Evolutionary conservation across 148 eudicot genomes (phyloP), one percentile per base, ranked within the genome.

Genomic region (Fagopyrum esculentum): DNA sequence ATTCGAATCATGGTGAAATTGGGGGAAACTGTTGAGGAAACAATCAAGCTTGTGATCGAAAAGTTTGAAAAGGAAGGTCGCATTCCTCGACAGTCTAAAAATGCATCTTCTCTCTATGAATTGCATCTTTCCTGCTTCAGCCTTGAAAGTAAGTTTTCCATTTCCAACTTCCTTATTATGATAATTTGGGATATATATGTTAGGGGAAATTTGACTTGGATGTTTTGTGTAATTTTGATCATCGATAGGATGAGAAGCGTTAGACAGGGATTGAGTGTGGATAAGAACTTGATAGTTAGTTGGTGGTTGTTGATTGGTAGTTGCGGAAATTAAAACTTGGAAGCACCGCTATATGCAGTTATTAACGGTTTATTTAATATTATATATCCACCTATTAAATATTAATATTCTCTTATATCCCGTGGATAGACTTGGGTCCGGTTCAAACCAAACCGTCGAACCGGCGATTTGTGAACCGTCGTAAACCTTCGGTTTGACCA

Each of bases 91-190:
- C 86, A 92, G 59, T 81, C 79, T 26, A 75, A 84, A 63, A 74
- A 81, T 46, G 79, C 86, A 6, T 68, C 88, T 76, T 84, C 84
- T 35, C 19, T 72, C 35, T 90, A 78, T 52, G 86, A 92, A 75
- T 82, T 95, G 79, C 92, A 92, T 72, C 80, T 84, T 70, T 95
- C 98, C 15, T 75, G 86, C 82, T 95, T 95, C 85, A 92, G 96
- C 74, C 92, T 95, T 75, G 71, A 92, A 77, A 48, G 98, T 94
- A 86, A 78, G 89, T 82, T 68, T 17, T 4, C 45, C 16, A 45
- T 19, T 17, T 45, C 59, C 56, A 51, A 43, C 45, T 52, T 6
- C 15, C 35, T 29, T 61, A 1, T 61, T 9, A 16, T 30, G 44
- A 49, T 3, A 49, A 8, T 49, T 49, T 49, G 12, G 15, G 12